A percentile compares a stretch with the other conserved stretches of the same genome.
Conservation (phyloP, 768 basidiomycete genomes). For the Hysterangium stoloniferum region DNA sequence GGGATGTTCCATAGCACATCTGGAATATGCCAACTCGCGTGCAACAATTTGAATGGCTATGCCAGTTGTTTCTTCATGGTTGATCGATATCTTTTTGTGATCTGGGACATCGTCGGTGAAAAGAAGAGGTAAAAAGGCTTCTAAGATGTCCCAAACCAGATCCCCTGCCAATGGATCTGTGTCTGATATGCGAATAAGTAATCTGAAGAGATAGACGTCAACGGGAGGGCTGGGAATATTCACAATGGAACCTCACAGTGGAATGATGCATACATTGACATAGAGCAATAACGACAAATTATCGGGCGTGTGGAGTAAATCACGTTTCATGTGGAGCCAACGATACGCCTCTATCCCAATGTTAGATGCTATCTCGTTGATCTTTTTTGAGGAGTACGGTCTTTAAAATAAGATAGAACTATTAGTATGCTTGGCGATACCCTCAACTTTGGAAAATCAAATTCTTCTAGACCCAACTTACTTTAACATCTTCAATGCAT, state of each 20-base stretch:
- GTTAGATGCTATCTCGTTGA: neutral
- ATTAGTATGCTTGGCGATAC: too few species aligned
- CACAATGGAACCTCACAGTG: too few species aligned
- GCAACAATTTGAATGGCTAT: conserved; percentile 1
- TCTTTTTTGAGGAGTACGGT: neutral
- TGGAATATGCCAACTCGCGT: neutral
- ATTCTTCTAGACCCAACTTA: too few species aligned
- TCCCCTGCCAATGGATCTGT: neutral
- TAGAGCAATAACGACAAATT: neutral
- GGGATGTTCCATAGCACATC: neutral
- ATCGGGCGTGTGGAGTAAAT: neutral
- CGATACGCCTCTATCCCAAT: neutral
- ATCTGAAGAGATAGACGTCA: neutral
- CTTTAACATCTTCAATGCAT: conserved; percentile 8
- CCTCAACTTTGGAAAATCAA: too few species aligned
- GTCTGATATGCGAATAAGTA: neutral
- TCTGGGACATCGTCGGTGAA: too few species aligned
- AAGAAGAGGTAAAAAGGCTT: neutral
- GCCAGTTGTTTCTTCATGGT: neutral
- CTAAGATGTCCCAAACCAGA: neutral
- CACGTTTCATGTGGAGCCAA: neutral
- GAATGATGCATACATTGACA: neutral
- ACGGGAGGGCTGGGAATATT: neutral
- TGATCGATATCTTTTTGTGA: too few species aligned
- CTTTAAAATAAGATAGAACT: neutral